Evolutionary conservation across 441 rosid genomes (phyloP), one percentile per base, ranked within the genome.

Genomic region (Adansonia grandidieri): DNA sequence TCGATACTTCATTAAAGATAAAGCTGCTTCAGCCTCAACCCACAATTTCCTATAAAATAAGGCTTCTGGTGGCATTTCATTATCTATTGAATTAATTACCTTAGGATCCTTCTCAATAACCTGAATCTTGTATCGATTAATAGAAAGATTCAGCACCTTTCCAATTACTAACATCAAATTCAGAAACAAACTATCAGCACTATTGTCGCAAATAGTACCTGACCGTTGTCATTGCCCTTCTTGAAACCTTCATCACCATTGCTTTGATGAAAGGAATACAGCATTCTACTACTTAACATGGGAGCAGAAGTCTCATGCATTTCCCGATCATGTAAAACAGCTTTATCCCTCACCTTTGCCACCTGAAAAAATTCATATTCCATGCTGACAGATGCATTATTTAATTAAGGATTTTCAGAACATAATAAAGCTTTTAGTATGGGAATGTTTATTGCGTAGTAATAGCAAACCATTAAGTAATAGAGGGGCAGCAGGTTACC

Each of bases 1-100:
- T 73, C 74, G 80, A 70, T 80, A 79, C 37, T 84, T 82, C 82
- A 82, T 78, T 72, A 82, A 79, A 57, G 77, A 57, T 60, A 82
- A 71, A 62, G 80, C 80, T 62, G 83, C 84, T 80, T 84, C 81
- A 50, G 86, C 82, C 65, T 84, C 83, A 51, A 81, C 78, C 87
- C 81, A 82, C 53, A 86, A 73, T 28, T 82, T 73, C 80, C 79
- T 79, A 75, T 78, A 82, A 81, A 78, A 73, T 7, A 76, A 66
- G 10, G 74, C 82, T 48, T 76, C 83, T 13, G 74, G 74, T 79
- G 74, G 72, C 45, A 54, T 63, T 74, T 81, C 84, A 69, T 71
- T 81, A 58, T 54, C 74, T 2, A 51, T 68, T 62, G 62, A 22
- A 76, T 66, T 51, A 61, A 66, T 61, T 57, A 71, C 83, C 47